Conservation (phyloP, 2,329 filamentous ascomycete genomes). For the Talaromyces sp. region DNA sequence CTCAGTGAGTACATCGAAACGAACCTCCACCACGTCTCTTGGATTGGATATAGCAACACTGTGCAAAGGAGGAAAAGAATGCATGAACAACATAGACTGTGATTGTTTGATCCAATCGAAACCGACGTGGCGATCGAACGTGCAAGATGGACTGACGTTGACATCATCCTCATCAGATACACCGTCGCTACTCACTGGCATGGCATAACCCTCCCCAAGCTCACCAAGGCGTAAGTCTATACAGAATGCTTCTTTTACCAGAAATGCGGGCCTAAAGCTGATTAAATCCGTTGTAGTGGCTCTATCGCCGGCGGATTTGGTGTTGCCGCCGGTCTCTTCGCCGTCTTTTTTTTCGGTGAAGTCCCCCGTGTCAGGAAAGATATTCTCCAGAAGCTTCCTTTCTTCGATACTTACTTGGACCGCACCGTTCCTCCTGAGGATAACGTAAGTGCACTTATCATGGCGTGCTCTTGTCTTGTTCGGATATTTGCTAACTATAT, state of each 20-base stretch:
- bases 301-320: conserved; percentile 54
- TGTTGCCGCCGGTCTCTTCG: conserved; percentile 55
- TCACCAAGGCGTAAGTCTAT: conserved; percentile 23
- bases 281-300: conserved; percentile 31
- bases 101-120: background rate
- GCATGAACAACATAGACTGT: too few relatives aligned
- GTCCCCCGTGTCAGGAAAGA: conserved; percentile 60
- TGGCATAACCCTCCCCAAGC: conserved; percentile 45
- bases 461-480: background rate
- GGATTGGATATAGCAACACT: background rate
- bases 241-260: too few relatives aligned
- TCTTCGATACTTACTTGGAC: conserved; percentile 56
- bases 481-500: background rate
- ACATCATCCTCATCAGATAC: conserved; percentile 42
- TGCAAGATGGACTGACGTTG: background rate
- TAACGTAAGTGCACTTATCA: conserved; percentile 45
- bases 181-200: conserved; percentile 47
- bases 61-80: background rate
- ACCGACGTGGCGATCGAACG: background rate
- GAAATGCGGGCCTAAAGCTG: background rate
- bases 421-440: conserved; percentile 60
- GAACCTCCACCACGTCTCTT: background rate
- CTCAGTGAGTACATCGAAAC: conserved; percentile 16
- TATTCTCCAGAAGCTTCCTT: conserved; percentile 58
- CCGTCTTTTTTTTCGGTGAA: conserved; percentile 62